Evolutionary conservation across 208 protist genomes (phyloP).

Genomic region (Leishmania mexicana): DNA sequence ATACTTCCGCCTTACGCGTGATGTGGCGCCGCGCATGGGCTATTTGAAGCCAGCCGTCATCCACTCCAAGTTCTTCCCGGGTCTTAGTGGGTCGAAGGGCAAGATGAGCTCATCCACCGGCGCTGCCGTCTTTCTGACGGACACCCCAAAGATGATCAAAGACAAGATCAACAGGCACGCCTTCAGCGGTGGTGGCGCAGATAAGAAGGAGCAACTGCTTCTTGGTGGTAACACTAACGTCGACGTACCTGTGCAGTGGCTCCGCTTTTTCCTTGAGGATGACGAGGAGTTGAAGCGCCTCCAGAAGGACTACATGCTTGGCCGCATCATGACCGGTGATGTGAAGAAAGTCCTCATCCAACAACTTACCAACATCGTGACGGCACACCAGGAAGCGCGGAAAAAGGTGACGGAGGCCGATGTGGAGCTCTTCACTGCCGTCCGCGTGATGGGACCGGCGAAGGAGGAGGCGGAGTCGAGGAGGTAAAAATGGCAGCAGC

Average conservation of each 20-base stretch:
- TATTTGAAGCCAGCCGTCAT: conserved; percentile 97
- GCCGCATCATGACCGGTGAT: conserved; percentile 96
- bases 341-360: conserved; percentile 97
- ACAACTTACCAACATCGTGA: conserved; percentile 87
- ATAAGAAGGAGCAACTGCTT: conserved; percentile 96
- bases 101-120: conserved; percentile 98
- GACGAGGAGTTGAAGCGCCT: conserved; percentile 92
- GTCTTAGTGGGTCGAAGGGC: conserved; percentile 95
- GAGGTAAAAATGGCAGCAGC: background rate
- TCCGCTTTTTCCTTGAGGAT: conserved; percentile 98
- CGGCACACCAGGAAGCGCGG: conserved; percentile 87
- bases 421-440: conserved; percentile 65
- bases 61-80: conserved; percentile 99
- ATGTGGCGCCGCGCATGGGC: conserved; percentile 96
- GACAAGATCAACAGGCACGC: conserved; percentile 97
- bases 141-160: conserved; percentile 95
- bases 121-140: conserved; percentile 96
- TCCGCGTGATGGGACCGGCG: conserved; percentile 72
- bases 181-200: conserved; percentile 98
- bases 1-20: conserved; percentile 99
- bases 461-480: conserved; percentile 32
- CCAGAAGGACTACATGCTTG: conserved; percentile 93
- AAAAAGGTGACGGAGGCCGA: conserved; percentile 92
- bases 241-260: conserved; percentile 98
- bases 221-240: conserved; percentile 94